Percentiles rank a stretch among this genome's conserved stretches.
Evolutionary conservation across 2,329 filamentous ascomycete species (phyloP).

Genomic region (Cladorrhinum sp.): DNA sequence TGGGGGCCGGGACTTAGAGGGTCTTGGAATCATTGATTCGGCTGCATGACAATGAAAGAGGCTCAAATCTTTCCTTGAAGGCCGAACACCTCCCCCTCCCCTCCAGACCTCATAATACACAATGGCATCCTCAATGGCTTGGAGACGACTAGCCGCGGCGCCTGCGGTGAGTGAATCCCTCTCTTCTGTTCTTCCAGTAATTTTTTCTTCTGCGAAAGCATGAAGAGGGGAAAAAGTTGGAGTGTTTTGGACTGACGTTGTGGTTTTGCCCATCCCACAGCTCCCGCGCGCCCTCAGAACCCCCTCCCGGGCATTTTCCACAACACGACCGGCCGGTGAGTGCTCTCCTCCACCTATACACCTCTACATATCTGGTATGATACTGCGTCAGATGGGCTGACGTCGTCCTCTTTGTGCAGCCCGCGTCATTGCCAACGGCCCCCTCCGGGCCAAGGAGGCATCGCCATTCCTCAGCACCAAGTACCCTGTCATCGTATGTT

Average conservation of each 20-base stretch:
- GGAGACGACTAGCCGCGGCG: conserved; percentile 58
- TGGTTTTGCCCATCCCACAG: conserved; percentile 38
- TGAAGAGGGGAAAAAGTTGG: neutral
- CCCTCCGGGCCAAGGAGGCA: conserved; percentile 89
- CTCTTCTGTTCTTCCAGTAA: neutral
- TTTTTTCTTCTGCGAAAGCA: neutral
- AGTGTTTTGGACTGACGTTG: conserved; percentile 25
- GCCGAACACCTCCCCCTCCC: conserved; percentile 16
- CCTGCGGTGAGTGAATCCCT: conserved; percentile 50
- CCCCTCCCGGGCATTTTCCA: conserved; percentile 78
- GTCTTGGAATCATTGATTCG: conserved; percentile 18
- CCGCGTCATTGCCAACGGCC: conserved; percentile 80
- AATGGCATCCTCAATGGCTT: conserved; percentile 63
- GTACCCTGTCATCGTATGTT: conserved; percentile 87
- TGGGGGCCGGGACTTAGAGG: conserved; percentile 12
- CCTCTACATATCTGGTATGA: neutral
- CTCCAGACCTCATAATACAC: conserved; percentile 29
- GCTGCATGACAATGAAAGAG: conserved; percentile 18
- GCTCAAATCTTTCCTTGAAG: conserved; percentile 21
- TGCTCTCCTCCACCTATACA: conserved; percentile 13
- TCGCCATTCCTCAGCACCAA: conserved; percentile 82
- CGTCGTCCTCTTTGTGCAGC: conserved; percentile 46
- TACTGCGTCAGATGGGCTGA: conserved; percentile 6
- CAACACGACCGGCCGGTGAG: conserved; percentile 76
- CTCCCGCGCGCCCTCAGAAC: conserved; percentile 58